Evolutionary conservation across 345 rosid species (phyloP), one percentile per base, ranked within the genome.

Genomic region (Citrus hindsii): DNA sequence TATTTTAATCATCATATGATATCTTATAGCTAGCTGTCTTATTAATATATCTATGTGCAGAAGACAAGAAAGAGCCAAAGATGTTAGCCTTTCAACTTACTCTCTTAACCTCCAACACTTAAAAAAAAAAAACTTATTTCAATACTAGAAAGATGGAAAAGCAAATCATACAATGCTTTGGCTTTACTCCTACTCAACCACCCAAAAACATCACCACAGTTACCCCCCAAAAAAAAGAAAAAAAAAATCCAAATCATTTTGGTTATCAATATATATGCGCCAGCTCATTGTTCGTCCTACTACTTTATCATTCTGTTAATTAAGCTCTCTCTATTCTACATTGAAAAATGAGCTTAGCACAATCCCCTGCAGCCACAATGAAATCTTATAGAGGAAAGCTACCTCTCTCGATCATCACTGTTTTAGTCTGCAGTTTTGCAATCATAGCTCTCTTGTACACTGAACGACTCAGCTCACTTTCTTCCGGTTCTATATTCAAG

Each of bases 121-220:
- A 48, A 69, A 25, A 27, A 30, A n/a, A 40, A 61, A 30, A 40
- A 61, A 3, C 42, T 16, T 4, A 65, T 27, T 64, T 65, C 27
- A 37, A 32, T 33, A 19, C 2, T 65, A n/a, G 73, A 72, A 37
- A 21, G 21, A 56, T 27, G 63, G 46, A 22, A 27, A 71, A 76
- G 59, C 75, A 68, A 79, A 73, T 79, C 81, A 60, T 68, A 68
- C 77, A 69, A 83, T 72, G 73, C 95, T 89, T 91, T 91, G 65
- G 80, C 93, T 88, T 91, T 82, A 91, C 93, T 86, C 87, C 84
- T 91, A 94, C 95, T 93, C 97, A 80, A 88, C 67, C 84, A 38
- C 77, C 82, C 51, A 80, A 79, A 70, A 67, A 73, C 9, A 80
- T 38, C 62, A 32, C 16, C 58, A 40, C 35, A 16, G 5, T 46